These are phyloP conservation scores for Gloeophyllum trabeum DNA, from an alignment of 768 basidiomycete genomes.

Conservation along the genomic window DNA sequence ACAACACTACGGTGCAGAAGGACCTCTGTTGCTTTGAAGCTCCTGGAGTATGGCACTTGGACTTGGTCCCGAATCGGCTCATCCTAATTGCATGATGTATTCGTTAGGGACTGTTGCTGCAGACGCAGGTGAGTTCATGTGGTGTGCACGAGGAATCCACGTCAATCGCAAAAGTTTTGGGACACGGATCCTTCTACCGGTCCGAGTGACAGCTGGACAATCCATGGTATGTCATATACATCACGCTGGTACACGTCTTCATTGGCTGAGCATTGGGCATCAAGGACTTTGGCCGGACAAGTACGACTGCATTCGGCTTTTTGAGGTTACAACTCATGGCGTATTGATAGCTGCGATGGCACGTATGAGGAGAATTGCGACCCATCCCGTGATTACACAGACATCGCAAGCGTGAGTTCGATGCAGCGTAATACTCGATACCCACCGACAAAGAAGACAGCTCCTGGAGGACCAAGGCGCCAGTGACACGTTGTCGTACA, in stretches of 20 bases:
- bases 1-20: constrained; percentile 31
- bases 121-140: constrained; percentile 39
- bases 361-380: constrained; percentile 24
- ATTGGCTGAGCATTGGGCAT: no score
- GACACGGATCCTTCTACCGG: constrained; percentile 54
- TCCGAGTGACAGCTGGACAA: constrained; percentile 60
- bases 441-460: no score
- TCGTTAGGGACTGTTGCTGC: constrained; percentile 44
- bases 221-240: constrained; percentile 44
- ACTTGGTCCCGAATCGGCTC: background rate
- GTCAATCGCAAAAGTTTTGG: constrained; percentile 43
- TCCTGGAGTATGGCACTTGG: constrained; percentile 43
- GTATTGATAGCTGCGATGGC: constrained; percentile 45
- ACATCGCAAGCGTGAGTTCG: constrained; percentile 28
- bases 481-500: constrained; percentile 44
- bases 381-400: constrained; percentile 30
- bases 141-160: background rate
- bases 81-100: background rate
- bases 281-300: constrained; percentile 62
- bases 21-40: constrained; percentile 52
- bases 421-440: no score
- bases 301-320: no score
- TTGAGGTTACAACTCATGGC: no score
- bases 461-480: constrained; percentile 48
- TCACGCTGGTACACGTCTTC: background rate